A percentile compares a stretch with the other conserved stretches of the same genome.
phyloP scores from a whole-genome alignment of 1,139 yeast species.

The Pichia sp. region DNA sequence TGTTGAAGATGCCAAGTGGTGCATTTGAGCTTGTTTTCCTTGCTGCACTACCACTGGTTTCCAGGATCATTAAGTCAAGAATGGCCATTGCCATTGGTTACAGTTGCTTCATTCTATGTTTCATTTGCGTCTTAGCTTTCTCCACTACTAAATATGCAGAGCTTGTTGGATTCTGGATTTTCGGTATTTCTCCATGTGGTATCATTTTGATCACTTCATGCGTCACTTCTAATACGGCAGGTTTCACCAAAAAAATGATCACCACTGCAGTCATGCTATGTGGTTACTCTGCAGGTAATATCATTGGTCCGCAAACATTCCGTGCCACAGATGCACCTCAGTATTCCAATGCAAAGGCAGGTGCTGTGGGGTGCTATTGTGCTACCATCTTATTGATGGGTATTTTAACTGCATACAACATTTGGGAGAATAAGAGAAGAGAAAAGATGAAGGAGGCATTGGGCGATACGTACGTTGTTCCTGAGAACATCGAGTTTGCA shows the following conservation, averaged over 20 bases:
- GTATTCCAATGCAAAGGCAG: conserved; percentile 20
- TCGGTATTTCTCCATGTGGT: conserved; percentile 27
- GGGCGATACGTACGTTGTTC: conserved; percentile 17
- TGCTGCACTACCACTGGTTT: conserved; percentile 32
- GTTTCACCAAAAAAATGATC: conserved; percentile 34
- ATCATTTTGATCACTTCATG: conserved; percentile 33
- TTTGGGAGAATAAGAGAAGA: conserved; percentile 13
- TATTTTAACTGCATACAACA: conserved; percentile 31
- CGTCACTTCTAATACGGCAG: conserved; percentile 52
- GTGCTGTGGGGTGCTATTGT: conserved; percentile 28
- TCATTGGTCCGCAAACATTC: conserved; percentile 67
- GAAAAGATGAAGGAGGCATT: conserved; percentile 6
- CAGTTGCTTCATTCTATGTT: conserved; percentile 31
- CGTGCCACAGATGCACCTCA: conserved; percentile 19
- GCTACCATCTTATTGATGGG: conserved; percentile 12
- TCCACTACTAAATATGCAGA: conserved; percentile 29
- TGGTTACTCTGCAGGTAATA: conserved; percentile 54
- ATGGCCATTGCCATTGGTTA: conserved; percentile 37
- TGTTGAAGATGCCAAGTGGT: conserved; percentile 33
- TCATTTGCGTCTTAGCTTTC: conserved; percentile 43
- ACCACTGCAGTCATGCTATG: conserved; percentile 51
- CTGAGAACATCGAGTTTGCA: conserved; percentile 40
- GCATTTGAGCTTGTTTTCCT: conserved; percentile 29
- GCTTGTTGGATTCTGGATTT: conserved; percentile 36
- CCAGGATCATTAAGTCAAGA: conserved; percentile 27